These are phyloP conservation scores for Cocos nucifera DNA, from an alignment of 176 grass and related monocot species.

Conservation along the genomic window DNA sequence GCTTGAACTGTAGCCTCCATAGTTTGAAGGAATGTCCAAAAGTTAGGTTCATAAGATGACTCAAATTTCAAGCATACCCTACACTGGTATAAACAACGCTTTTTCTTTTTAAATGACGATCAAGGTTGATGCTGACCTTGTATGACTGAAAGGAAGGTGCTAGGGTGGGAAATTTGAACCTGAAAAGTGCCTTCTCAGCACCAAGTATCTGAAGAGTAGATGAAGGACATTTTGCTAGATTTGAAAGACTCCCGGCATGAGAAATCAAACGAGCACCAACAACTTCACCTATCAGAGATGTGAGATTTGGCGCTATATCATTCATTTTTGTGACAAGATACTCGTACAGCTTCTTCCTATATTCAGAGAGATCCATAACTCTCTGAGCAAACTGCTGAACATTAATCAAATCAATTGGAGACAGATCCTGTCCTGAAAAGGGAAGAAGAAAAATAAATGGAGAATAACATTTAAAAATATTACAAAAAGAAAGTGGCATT, in stretches of 20 bases:
- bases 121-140: neutral
- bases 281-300: slow-evolving; percentile 80
- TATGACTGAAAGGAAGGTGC: neutral
- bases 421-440: slow-evolving; percentile 78
- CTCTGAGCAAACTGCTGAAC: slow-evolving; percentile 88
- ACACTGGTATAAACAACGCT: too few relatives aligned
- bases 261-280: slow-evolving; percentile 92
- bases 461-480: neutral
- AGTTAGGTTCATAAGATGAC: too few relatives aligned
- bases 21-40: too few relatives aligned
- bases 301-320: slow-evolving; percentile 87
- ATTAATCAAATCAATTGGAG: slow-evolving; percentile 82
- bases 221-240: slow-evolving; percentile 88
- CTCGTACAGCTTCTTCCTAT: slow-evolving; percentile 83
- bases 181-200: slow-evolving; percentile 93
- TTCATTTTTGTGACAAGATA: slow-evolving; percentile 98
- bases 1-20: too few relatives aligned
- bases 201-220: slow-evolving; percentile 98
- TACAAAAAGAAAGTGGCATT: neutral
- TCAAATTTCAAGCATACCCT: too few relatives aligned
- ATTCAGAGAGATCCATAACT: slow-evolving; percentile 86
- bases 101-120: too few relatives aligned
- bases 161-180: slow-evolving; percentile 26
- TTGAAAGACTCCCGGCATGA: slow-evolving; percentile 95
- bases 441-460: slow-evolving; percentile 1